Evolutionary conservation across 1,284 basidiomycete species (phyloP).

Genomic region (Ustanciosporium gigantosporum): DNA sequence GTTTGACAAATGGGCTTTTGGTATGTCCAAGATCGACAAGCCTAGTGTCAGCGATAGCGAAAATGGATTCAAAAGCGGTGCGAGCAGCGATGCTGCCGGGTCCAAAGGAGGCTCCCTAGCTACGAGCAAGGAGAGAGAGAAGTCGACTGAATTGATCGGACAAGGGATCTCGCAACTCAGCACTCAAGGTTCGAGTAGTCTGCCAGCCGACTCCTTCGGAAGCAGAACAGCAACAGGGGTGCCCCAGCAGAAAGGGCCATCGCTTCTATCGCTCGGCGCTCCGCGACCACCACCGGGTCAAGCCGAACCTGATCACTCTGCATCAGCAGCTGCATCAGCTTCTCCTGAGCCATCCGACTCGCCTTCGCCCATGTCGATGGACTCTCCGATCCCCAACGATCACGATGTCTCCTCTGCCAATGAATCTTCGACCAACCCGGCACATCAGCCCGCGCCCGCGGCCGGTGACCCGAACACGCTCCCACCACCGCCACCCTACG

Average conservation of each 20-base stretch:
- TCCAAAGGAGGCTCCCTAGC: slow-evolving; percentile 37
- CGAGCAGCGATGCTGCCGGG: slow-evolving; percentile 38
- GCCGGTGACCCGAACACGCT: slow-evolving; percentile 66
- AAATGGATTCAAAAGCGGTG: slow-evolving; percentile 35
- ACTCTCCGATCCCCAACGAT: slow-evolving; percentile 24
- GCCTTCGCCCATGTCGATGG: slow-evolving; percentile 45
- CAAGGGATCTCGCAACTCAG: slow-evolving; percentile 71
- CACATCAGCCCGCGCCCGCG: slow-evolving; percentile 62
- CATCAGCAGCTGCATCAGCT: slow-evolving; percentile 10
- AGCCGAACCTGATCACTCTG: slow-evolving; percentile 1
- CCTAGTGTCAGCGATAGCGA: slow-evolving; percentile 41
- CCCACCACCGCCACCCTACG: slow-evolving; percentile 67
- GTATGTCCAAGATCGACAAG: slow-evolving; percentile 73
- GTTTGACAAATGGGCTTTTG: slow-evolving; percentile 88
- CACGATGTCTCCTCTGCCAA: slow-evolving; percentile 6
- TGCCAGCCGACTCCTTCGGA: slow-evolving; percentile 63
- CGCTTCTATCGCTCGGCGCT: slow-evolving; percentile 72
- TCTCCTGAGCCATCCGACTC: slow-evolving; percentile 44
- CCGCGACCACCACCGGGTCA: slow-evolving; percentile 25
- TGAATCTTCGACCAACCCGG: slow-evolving; percentile 9
- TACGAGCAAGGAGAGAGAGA: slow-evolving; percentile 56
- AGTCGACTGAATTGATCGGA: slow-evolving; percentile 66
- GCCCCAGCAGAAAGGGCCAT: slow-evolving; percentile 69
- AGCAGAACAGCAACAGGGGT: slow-evolving; percentile 65
- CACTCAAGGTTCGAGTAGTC: slow-evolving; percentile 64